Base-by-base conservation (phyloP, 192 early-diverging fungal genomes). In the Coemansia sp. region DNA sequence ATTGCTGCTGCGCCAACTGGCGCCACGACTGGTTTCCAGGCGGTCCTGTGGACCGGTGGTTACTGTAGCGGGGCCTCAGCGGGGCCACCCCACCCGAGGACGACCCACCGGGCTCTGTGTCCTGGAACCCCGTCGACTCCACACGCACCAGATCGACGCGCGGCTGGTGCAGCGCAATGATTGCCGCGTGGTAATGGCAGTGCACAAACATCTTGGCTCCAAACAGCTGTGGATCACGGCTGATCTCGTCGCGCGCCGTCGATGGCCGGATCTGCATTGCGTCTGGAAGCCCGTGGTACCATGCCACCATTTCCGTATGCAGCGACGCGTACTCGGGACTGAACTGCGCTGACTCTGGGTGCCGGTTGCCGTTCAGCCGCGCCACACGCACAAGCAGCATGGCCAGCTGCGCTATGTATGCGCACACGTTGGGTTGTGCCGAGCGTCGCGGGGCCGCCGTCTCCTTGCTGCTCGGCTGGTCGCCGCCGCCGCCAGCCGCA, bases 131-230 rank as follows among this genome's bases (percentile, higher is more conserved):
- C 11, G 57, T 20, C 22, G 72, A 52, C 23, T 67, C 71, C 28
- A 80, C 72, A 27, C 78, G 71, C 6, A 80, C 78, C 4, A 80
- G 55, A n/a, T 80, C 78, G 37, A 61, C 78, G 13, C 78, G 67
- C 36, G 78, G 78, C 61, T 80, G 78, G 48, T 80, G 78, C 57
- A 80, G 60, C 6, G 78, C 78, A 37, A 80, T 80, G 14, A 80
- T 67, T 2, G 78, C 72, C 2, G 72, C 78, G 22, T 80, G 71
- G 65, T 80, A 80, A 41, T 74, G 72, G 59, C 78, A 80, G 59
- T 80, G 78, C 6, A 80, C 65, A 61, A 80, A 75, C 78, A 80
- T 75, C 33, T 80, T 80, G 30, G 78, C 71, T 3, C 68, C 72
- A 50, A 80, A 75, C 34, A 48, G 28, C 36, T 67, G 72, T 20